Evolutionary conservation across 306 rosid genomes (phyloP), one percentile per base, ranked within the genome.

Genomic region (Chamaecrista fasciculata): DNA sequence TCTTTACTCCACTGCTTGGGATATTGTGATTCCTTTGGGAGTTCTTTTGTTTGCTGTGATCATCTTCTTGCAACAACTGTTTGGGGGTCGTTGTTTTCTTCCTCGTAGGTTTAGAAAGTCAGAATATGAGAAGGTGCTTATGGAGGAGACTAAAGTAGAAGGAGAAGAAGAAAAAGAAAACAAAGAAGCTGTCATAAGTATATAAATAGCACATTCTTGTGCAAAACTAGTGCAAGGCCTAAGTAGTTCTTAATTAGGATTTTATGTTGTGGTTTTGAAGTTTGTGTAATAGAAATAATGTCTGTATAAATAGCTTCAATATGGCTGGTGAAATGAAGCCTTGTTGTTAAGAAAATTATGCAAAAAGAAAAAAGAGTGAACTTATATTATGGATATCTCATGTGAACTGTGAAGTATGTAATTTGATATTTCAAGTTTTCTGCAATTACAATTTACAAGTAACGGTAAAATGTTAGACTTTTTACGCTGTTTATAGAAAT

Each of bases 1-100:
- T 21, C 74, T 68, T 5, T 74, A 67, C 60, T 76, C 80, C 36
- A 65, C 62, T 66, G 62, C 78, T 69, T 83, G 81, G 83, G 79
- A 83, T 73, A 60, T 74, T 26, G 47, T 77, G 9, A 70, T 79
- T 51, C 62, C 82, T 60, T 42, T 61, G 23, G 72, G 58, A 4
- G 39, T 73, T 61, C 29, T 79, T 4, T 11, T 75, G 11, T 75
- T 84, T 62, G 87, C 81, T 8, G 18, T 26, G 36, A 58, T 84
- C 14, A 55, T 84, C 29, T 33, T 16, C 47, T 60, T 60, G 26
- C 66, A 60, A 47, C 66, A 60, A 60, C 66, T 46, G 3, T 60
- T 34, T 19, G 47, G 47, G 11, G 66, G 66, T 34, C 14, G 16
- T 19, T 60, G 46, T 19, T 2, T 34, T 60, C 29, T 60, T 2